Evolutionary conservation across 352 stramenopile species (phyloP).

Genomic region (Phytophthora crassamura): DNA sequence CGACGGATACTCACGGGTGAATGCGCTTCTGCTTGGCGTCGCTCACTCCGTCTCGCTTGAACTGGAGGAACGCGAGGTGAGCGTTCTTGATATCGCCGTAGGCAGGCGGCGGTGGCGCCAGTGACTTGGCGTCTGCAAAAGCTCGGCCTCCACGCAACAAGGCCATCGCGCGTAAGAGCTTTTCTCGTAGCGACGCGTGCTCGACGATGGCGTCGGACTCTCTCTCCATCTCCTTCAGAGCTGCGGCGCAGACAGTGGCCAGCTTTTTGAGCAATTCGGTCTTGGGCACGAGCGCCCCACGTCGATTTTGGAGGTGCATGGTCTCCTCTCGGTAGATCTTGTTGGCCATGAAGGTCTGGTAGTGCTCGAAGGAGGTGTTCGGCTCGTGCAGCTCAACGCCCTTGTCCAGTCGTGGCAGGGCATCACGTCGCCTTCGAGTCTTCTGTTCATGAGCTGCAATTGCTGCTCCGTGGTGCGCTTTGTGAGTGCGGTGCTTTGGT

Average conservation of each 20-base stretch:
- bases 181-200: conserved; percentile 25
- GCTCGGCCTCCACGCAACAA: conserved; percentile 39
- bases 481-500: conserved; percentile 10
- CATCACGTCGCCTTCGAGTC: conserved; percentile 4
- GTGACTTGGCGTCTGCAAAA: conserved; percentile 32
- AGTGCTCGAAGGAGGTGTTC: conserved; percentile 47
- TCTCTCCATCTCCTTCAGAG: conserved; percentile 20
- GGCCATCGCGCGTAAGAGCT: conserved; percentile 37
- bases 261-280: conserved; percentile 49
- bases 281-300: conserved; percentile 41
- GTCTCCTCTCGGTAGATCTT: conserved; percentile 48
- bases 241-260: conserved; percentile 22
- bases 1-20: conserved; percentile 26
- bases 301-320: conserved; percentile 48
- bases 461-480: not conserved
- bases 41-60: conserved; percentile 33
- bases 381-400: conserved; percentile 9
- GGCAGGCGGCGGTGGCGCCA: not conserved
- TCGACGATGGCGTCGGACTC: conserved; percentile 2
- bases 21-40: conserved; percentile 20
- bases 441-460: not conserved
- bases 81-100: conserved; percentile 56
- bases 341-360: conserved; percentile 51
- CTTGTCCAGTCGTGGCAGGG: conserved; percentile 14
- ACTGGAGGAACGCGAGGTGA: conserved; percentile 70